Evolutionary conservation across 805 yeast genomes (phyloP), one percentile per base, ranked within the genome.

Genomic region (Ogataea parapolymorpha): DNA sequence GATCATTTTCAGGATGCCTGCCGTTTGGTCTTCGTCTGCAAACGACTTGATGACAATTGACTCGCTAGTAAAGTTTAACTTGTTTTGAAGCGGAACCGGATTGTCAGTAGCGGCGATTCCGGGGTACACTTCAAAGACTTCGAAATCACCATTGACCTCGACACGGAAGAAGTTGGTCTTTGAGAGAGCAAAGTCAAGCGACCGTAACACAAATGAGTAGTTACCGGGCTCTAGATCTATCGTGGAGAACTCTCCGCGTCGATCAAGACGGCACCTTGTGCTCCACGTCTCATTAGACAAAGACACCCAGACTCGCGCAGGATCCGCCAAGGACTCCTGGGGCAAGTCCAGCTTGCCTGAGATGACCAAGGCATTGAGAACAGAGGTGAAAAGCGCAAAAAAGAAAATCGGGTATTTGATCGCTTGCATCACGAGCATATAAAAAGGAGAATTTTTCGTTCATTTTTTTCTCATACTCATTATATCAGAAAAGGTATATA

Each of bases 401-500:
- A 18, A 15, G 18, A 12, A 31, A 31, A 31, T 31, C 18, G 18
- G 11, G 23, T 11, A 6, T 17, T 31, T 31, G 23, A 11, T 12
- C 24, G 13, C 9, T 14, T 12, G 14, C 33, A 31, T 31, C 24
- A 12, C 15, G 9, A 20, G 37, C 35, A 33, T 37, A 36, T 24
- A 29, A 26, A 20, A n/a, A 8, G 25, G 35, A 33, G 33, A 25
- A 29, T 31, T 33, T 17, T 33, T 22, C 5, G 23, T 9, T 48
- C 53, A 48, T 55, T 43, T 46, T 59, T 53, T 52, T 49, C 48
- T 29, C 32, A 29, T 39, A 61, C 65, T 60, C 62, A 61, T 58
- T 47, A 32, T 29, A 29, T 23, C 35, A 46, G 66, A 53, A 61
- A 52, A 49, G 55, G 61, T 59, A 61, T 60, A 60, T 63, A 63